phyloP scores from a whole-genome alignment of 805 yeast genomes.

The Clavispora phyllophila region DNA sequence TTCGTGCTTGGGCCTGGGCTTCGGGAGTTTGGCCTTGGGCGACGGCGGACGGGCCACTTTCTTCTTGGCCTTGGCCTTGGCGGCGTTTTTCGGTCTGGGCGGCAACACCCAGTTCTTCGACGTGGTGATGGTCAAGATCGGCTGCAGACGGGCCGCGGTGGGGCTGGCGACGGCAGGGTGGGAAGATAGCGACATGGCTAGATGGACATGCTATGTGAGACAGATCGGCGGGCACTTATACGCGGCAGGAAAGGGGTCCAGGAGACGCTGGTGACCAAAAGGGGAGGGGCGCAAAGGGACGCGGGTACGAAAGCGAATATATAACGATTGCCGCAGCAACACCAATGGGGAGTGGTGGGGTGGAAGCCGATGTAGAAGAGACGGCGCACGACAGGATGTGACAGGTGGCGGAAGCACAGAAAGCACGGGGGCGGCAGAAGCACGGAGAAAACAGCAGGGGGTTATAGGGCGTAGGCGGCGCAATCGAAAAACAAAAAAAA shows the following conservation, averaged over 20 bases:
- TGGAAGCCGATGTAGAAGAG: too few species aligned
- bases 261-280: too few species aligned
- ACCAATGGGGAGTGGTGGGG: background rate
- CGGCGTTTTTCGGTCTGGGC: conserved; percentile 17
- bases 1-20: too few species aligned
- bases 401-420: too few species aligned
- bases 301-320: background rate
- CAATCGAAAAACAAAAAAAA: too few species aligned
- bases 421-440: background rate
- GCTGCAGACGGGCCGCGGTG: conserved; percentile 8
- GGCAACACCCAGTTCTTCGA: conserved; percentile 19
- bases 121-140: conserved; percentile 16
- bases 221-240: too few species aligned
- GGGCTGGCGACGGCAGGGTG: too few species aligned
- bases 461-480: too few species aligned
- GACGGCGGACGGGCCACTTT: conserved; percentile 27
- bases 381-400: background rate
- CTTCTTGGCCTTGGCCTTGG: conserved; percentile 13
- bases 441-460: too few species aligned
- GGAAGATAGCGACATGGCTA: conserved; percentile 8
- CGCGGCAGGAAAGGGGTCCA: background rate
- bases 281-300: too few species aligned
- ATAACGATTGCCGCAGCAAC: too few species aligned
- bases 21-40: background rate
- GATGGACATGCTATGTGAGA: conserved; percentile 10